Conservation (phyloP, 139 green algal species). For the Marvania coccoides region DNA sequence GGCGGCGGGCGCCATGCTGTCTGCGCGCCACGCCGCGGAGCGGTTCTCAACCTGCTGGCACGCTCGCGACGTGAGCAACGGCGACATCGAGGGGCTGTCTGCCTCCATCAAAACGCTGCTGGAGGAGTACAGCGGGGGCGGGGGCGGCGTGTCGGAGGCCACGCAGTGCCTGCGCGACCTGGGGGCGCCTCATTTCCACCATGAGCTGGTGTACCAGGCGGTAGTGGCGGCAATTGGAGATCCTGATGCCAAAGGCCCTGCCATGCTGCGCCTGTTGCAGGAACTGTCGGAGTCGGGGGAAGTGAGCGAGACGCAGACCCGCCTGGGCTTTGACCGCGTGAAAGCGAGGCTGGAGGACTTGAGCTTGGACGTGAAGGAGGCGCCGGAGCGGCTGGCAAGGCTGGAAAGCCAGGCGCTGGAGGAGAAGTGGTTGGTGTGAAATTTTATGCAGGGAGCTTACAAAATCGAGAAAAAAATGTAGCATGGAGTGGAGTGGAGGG, state of each 20-base stretch:
- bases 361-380: not conserved
- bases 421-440: not conserved
- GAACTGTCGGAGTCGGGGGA: slow-evolving; percentile 24
- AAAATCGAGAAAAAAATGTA: not conserved
- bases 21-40: slow-evolving; percentile 67
- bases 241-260: not conserved
- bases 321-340: not conserved
- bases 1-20: slow-evolving; percentile 47
- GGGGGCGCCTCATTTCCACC: slow-evolving; percentile 63
- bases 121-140: slow-evolving; percentile 18
- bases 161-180: slow-evolving; percentile 54
- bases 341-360: not conserved
- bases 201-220: slow-evolving; percentile 65
- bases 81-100: slow-evolving; percentile 43
- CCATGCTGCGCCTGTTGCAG: slow-evolving; percentile 5
- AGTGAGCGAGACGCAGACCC: slow-evolving; percentile 18
- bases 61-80: slow-evolving; percentile 28
- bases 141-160: slow-evolving; percentile 46
- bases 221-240: slow-evolving; percentile 18
- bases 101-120: slow-evolving; percentile 16
- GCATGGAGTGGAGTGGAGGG: too few species aligned
- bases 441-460: not conserved
- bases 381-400: not conserved
- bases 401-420: not conserved
- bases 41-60: slow-evolving; percentile 75